These are phyloP conservation scores for Neonectria neomacrospora DNA, from an alignment of 2,329 filamentous ascomycete genomes.

Conservation along the genomic window DNA sequence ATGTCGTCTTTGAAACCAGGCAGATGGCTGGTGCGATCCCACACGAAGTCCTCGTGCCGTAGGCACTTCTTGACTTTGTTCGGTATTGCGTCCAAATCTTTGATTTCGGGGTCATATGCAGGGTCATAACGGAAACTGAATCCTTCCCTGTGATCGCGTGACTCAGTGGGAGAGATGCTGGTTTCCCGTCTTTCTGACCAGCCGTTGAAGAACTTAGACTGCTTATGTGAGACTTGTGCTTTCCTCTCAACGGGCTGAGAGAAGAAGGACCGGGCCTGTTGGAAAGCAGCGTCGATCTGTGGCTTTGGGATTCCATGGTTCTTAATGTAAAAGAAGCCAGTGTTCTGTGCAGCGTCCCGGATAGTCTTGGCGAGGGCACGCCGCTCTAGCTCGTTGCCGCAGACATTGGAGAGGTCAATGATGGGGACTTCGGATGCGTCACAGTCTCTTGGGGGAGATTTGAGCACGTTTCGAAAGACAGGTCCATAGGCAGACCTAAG, in stretches of 20 bases:
- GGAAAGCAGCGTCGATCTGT: constrained; percentile 45
- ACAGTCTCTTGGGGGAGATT: constrained; percentile 8
- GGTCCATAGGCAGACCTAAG: not conserved
- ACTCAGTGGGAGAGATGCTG: constrained; percentile 47
- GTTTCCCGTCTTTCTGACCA: constrained; percentile 4
- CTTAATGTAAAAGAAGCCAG: constrained; percentile 66
- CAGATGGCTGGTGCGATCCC: constrained; percentile 56
- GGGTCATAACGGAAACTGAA: constrained; percentile 65
- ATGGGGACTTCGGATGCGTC: constrained; percentile 60
- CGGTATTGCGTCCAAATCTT: constrained; percentile 55
- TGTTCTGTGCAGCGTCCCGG: constrained; percentile 58
- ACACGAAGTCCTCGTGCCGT: constrained; percentile 62
- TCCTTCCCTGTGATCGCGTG: constrained; percentile 62
- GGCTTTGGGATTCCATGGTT: constrained; percentile 58
- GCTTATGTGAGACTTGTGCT: constrained; percentile 48
- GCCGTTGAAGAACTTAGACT: constrained; percentile 43
- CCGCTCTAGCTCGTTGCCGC: constrained; percentile 51
- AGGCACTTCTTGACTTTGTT: constrained; percentile 55
- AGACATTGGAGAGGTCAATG: constrained; percentile 60
- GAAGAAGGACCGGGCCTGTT: constrained; percentile 58
- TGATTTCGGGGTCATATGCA: constrained; percentile 59
- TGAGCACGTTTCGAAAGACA: constrained; percentile 5
- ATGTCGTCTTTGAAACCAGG: constrained; percentile 60
- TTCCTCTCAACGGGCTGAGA: constrained; percentile 58
- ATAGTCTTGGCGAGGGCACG: constrained; percentile 55